A percentile compares a stretch with the other conserved stretches of the same genome.
Evolutionary conservation across 441 rosid genomes (phyloP).

Genomic region (Aquilaria agallochum): DNA sequence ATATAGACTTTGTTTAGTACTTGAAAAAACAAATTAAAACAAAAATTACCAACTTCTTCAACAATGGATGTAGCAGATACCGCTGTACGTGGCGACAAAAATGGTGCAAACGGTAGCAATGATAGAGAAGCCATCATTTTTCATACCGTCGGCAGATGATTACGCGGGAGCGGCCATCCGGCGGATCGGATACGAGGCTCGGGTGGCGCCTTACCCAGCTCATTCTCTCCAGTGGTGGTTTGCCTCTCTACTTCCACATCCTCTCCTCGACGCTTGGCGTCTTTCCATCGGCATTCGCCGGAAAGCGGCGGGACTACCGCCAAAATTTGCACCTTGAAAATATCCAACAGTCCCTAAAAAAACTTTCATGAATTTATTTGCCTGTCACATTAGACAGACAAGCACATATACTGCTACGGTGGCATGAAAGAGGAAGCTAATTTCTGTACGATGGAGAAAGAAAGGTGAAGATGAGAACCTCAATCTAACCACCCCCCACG

Average conservation of each 20-base stretch:
- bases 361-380: neutral
- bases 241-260: conserved; percentile 41
- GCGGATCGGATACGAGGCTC: conserved; percentile 49
- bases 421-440: too few species aligned
- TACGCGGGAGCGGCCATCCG: conserved; percentile 53
- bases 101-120: conserved; percentile 56
- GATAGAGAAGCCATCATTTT: conserved; percentile 39
- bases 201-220: conserved; percentile 71
- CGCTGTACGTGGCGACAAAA: conserved; percentile 70
- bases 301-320: conserved; percentile 10
- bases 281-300: conserved; percentile 56
- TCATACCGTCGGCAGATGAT: conserved; percentile 50
- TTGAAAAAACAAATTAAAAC: neutral
- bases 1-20: neutral
- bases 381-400: too few species aligned
- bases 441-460: too few species aligned
- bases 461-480: too few species aligned
- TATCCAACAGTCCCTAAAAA: neutral
- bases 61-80: conserved; percentile 33
- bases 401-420: too few species aligned
- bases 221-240: conserved; percentile 75
- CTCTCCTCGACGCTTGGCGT: conserved; percentile 70
- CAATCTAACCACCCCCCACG: too few species aligned
- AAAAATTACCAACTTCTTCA: neutral
- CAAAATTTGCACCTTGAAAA: neutral